These are phyloP conservation scores for Colletotrichum sp. DNA, from an alignment of 2,329 filamentous ascomycete genomes.

Conservation along the genomic window DNA sequence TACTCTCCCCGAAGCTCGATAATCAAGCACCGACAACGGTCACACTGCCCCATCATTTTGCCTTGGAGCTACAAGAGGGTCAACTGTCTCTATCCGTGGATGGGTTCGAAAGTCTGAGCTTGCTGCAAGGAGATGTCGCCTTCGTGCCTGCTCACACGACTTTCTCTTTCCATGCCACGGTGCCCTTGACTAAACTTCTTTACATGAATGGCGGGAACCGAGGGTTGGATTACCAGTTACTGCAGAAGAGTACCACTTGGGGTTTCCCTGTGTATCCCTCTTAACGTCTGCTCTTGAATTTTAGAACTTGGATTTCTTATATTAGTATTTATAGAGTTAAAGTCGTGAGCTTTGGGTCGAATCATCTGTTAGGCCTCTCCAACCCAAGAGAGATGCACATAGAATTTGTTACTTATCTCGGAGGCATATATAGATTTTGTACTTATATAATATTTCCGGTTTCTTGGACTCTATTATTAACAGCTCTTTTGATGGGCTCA, in stretches of 20 bases:
- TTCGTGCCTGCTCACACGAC: conserved; percentile 25
- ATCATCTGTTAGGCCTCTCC: rapidly evolving
- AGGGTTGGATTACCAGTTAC: conserved; percentile 27
- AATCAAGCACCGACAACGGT: background rate
- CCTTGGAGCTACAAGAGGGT: conserved; percentile 30
- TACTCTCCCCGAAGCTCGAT: conserved; percentile 26
- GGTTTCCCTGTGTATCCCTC: conserved; percentile 24
- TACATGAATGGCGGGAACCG: conserved; percentile 27
- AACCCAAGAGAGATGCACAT: too few relatives aligned
- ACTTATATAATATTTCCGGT: background rate
- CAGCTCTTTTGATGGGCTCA: background rate
- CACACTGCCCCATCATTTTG: conserved; percentile 16
- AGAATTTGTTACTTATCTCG: background rate
- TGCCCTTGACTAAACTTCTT: conserved; percentile 29
- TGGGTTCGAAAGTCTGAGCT: conserved; percentile 21
- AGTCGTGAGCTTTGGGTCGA: background rate
- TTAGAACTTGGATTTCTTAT: rapidly evolving
- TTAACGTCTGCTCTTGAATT: background rate
- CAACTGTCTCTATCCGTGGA: conserved; percentile 24
- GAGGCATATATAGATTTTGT: rapidly evolving
- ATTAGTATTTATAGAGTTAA: rapidly evolving
- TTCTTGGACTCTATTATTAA: background rate
- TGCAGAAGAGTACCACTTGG: conserved; percentile 24
- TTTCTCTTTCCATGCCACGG: conserved; percentile 26
- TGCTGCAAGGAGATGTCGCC: conserved; percentile 29